Percentiles rank a stretch among this genome's conserved stretches.
phyloP scores from a whole-genome alignment of 306 rosid species.

The Pyrus bretschneideri region DNA sequence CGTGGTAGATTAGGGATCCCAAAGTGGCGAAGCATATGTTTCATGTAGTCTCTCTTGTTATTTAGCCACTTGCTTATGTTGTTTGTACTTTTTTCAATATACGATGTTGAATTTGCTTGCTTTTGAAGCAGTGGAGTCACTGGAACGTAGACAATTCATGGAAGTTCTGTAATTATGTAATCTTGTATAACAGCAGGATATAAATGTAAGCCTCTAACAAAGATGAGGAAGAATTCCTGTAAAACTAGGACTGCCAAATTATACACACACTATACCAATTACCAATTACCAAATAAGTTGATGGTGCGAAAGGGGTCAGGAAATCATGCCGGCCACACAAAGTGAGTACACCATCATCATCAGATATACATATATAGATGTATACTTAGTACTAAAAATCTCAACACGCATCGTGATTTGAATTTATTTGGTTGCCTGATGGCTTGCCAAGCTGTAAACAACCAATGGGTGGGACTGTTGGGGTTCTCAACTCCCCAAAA shows the following conservation, averaged over 20 bases:
- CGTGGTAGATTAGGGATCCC: background rate
- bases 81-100: no score
- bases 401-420: constrained; percentile 64
- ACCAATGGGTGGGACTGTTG: constrained; percentile 74
- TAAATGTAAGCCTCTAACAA: constrained; percentile 15
- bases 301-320: constrained; percentile 48
- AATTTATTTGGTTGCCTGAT: constrained; percentile 58
- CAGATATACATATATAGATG: background rate
- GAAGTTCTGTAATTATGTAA: constrained; percentile 7
- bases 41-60: background rate
- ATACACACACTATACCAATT: constrained; percentile 32
- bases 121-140: background rate
- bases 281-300: constrained; percentile 17
- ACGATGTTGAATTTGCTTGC: background rate
- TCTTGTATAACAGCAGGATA: constrained; percentile 17
- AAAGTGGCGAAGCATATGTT: background rate
- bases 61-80: no score
- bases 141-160: background rate
- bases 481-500: constrained; percentile 73
- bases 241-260: constrained; percentile 28
- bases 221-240: constrained; percentile 33
- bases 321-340: constrained; percentile 48
- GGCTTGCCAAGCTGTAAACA: constrained; percentile 90
- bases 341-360: constrained; percentile 27
- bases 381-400: constrained; percentile 4